Percentiles rank a stretch among this genome's conserved stretches.
Evolutionary conservation across 805 yeast genomes (phyloP).

Genomic region (Pichia occidentalis): DNA sequence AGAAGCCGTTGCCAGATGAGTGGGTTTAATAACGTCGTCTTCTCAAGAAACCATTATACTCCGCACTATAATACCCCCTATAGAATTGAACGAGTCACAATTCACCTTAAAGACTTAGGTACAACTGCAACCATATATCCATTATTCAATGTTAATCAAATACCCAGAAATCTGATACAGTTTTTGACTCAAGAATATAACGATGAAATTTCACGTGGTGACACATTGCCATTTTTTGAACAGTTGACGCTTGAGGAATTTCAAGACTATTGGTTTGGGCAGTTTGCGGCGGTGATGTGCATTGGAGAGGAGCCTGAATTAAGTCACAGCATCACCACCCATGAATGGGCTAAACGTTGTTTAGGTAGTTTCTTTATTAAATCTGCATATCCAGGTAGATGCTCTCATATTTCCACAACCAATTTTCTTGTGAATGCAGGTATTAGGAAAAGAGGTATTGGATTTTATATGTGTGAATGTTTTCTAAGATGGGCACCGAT

Average conservation of each 20-base stretch:
- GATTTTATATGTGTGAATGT: constrained; percentile 76
- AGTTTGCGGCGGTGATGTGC: constrained; percentile 70
- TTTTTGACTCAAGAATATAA: constrained; percentile 89
- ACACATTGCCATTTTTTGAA: constrained; percentile 80
- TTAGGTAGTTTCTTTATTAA: constrained; percentile 80
- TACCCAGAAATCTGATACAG: constrained; percentile 73
- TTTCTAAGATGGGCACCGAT: constrained; percentile 87
- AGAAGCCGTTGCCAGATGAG: no score
- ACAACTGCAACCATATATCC: constrained; percentile 94
- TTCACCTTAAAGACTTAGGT: constrained; percentile 77
- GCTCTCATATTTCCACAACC: constrained; percentile 89
- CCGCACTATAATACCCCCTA: constrained; percentile 26
- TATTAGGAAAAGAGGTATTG: constrained; percentile 87
- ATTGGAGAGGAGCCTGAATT: constrained; percentile 62
- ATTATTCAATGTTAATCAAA: constrained; percentile 52
- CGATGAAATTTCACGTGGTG: constrained; percentile 86
- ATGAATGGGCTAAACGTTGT: constrained; percentile 91
- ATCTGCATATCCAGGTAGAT: constrained; percentile 89
- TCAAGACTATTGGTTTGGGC: constrained; percentile 80
- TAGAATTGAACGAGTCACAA: constrained; percentile 59
- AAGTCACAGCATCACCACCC: constrained; percentile 33
- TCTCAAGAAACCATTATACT: constrained; percentile 26
- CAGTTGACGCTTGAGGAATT: constrained; percentile 70
- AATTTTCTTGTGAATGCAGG: constrained; percentile 88
- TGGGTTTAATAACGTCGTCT: constrained; percentile 27